Percentiles rank a stretch among this genome's conserved stretches.
Evolutionary conservation across 441 rosid species (phyloP).

Genomic region (Viola pubescens): DNA sequence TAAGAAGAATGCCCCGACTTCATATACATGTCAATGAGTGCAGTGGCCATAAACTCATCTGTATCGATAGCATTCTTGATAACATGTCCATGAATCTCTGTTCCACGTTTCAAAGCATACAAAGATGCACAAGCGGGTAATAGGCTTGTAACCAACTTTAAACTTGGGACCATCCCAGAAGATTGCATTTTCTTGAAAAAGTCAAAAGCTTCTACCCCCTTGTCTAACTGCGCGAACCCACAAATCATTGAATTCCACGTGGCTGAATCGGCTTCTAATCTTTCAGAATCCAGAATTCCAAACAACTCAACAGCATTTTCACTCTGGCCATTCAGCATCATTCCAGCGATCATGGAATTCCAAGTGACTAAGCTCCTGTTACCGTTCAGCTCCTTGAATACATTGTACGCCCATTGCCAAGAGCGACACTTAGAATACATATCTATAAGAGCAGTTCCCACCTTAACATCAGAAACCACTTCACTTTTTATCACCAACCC

Average conservation of each 20-base stretch:
- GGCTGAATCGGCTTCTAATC: slow-evolving; percentile 51
- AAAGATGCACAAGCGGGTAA: slow-evolving; percentile 53
- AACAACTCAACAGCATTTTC: slow-evolving; percentile 43
- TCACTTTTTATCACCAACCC: slow-evolving; percentile 20
- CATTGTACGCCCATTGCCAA: slow-evolving; percentile 37
- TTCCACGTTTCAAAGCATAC: slow-evolving; percentile 41
- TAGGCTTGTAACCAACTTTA: slow-evolving; percentile 58
- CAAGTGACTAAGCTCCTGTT: slow-evolving; percentile 49
- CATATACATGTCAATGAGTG: slow-evolving; percentile 59
- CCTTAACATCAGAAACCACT: slow-evolving; percentile 18
- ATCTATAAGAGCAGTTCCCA: slow-evolving; percentile 39
- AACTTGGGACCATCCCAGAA: slow-evolving; percentile 31
- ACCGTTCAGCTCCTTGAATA: slow-evolving; percentile 39
- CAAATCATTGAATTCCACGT: slow-evolving; percentile 66
- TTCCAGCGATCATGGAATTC: slow-evolving; percentile 50
- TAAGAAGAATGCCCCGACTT: slow-evolving; percentile 43
- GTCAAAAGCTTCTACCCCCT: slow-evolving; percentile 40
- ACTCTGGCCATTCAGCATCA: slow-evolving; percentile 48
- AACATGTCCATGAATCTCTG: slow-evolving; percentile 50
- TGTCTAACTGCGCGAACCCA: slow-evolving; percentile 53
- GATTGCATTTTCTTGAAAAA: slow-evolving; percentile 50
- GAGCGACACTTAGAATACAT: slow-evolving; percentile 44
- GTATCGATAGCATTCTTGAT: slow-evolving; percentile 29
- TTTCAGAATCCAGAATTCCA: slow-evolving; percentile 37
- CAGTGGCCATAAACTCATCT: slow-evolving; percentile 44